phyloP scores from a whole-genome alignment of 306 rosid genomes.

The Abrus pulchellus region DNA sequence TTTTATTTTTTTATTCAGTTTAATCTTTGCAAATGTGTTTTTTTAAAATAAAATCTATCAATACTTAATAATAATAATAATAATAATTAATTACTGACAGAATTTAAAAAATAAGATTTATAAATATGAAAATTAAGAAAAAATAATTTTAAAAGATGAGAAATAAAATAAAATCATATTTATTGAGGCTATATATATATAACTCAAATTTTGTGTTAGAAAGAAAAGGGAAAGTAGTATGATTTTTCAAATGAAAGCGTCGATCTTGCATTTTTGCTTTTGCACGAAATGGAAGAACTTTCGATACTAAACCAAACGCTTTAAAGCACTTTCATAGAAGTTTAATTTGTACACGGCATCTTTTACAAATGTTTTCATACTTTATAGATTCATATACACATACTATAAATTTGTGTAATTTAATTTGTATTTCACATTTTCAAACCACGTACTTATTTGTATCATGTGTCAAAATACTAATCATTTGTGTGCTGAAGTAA shows the following conservation, averaged over 20 bases:
- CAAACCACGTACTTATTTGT: not conserved
- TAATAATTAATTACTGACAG: too few relatives aligned
- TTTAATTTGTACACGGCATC: not conserved
- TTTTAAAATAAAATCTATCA: too few relatives aligned
- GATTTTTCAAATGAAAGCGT: not conserved
- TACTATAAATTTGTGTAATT: too few relatives aligned
- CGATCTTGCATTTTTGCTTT: conserved; percentile 5
- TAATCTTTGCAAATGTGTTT: too few relatives aligned
- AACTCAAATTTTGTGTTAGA: not conserved
- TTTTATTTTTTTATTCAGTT: too few relatives aligned
- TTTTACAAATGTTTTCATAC: not conserved
- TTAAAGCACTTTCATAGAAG: not conserved
- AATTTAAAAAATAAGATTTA: too few relatives aligned
- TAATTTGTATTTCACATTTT: not conserved
- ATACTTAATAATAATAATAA: too few relatives aligned
- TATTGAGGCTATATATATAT: too few relatives aligned
- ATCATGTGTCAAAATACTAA: not conserved
- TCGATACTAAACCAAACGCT: not conserved
- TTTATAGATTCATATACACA: not conserved
- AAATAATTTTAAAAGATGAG: too few relatives aligned
- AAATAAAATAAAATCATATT: too few relatives aligned
- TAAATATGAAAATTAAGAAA: too few relatives aligned
- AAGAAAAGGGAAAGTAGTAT: not conserved
- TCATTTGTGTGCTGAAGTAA: not conserved
- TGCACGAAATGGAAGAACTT: not conserved